Evolutionary conservation across 2,329 filamentous ascomycete species (phyloP).

Genomic region (Graphium sp.): DNA sequence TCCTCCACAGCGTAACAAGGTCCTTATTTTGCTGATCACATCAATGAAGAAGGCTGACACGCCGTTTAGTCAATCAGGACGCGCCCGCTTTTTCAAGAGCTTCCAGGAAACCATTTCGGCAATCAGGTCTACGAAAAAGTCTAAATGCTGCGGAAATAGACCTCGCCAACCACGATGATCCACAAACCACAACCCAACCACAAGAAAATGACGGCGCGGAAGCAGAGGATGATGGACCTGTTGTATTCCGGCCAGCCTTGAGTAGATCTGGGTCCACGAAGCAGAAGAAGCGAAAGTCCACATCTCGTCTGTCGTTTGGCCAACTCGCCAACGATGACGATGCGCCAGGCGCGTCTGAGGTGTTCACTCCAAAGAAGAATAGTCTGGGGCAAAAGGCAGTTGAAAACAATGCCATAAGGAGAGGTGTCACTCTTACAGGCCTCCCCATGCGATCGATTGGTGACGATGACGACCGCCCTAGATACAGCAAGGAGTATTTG

Average conservation of each 20-base stretch:
- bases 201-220: conserved; percentile 15
- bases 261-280: conserved; percentile 29
- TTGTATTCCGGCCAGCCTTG: conserved; percentile 29
- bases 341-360: conserved; percentile 32
- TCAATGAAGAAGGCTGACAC: too few species aligned
- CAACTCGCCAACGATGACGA: conserved; percentile 35
- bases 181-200: conserved; percentile 2
- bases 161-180: conserved; percentile 7
- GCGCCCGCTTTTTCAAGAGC: conserved; percentile 17
- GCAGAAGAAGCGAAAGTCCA: conserved; percentile 50
- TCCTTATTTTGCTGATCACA: conserved; percentile 1
- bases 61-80: conserved; percentile 1
- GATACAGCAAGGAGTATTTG: conserved; percentile 74
- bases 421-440: conserved; percentile 25
- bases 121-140: conserved; percentile 40
- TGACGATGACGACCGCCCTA: conserved; percentile 52
- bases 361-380: conserved; percentile 49
- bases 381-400: conserved; percentile 45
- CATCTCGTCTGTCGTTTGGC: conserved; percentile 64
- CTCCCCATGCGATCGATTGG: conserved; percentile 41
- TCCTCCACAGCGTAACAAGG: conserved; percentile 7
- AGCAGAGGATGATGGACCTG: conserved; percentile 26
- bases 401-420: conserved; percentile 49
- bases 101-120: conserved; percentile 34
- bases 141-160: conserved; percentile 25